Evolutionary conservation across 2,329 filamentous ascomycete species (phyloP), one percentile per base, ranked within the genome.

Genomic region (Fusarium xylarioides): DNA sequence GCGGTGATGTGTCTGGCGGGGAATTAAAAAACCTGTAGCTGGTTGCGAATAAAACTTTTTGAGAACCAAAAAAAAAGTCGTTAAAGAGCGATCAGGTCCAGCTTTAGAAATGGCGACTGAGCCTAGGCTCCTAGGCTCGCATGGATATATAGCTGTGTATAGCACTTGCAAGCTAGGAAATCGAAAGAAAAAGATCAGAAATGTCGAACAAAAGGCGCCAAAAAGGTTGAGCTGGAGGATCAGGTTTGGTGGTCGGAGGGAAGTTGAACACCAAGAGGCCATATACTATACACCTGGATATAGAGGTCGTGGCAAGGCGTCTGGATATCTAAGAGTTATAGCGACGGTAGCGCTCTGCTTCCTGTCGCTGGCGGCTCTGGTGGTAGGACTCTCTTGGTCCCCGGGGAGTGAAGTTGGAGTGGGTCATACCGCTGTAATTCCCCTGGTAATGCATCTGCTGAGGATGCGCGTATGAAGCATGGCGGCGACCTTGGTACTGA

Each of bases 91-190:
- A 42, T 47, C 15, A 35, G 35, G 37, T 44, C 26, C 28, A 46
- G 47, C 49, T 55, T 34, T 28, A 8, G 37, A 58, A 34, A 44
- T 37, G 62, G 37, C 38, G 21, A 55, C 18, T 34, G 37, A 57
- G 65, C 53, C 67, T 68, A 44, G 66, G 55, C 59, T 68, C 23
- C 43, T 65, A 47, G 60, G 28, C 54, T 42, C 32, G 23, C 32
- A 34, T 26, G 23, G 11, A 49, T 28, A 35, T n/a, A 49, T 19
- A 21, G 30, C 30, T 26, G 40, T 49, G 42, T 28, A n/a, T 30
- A 38, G 50, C 50, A 49, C 54, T 57, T 57, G 23, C 54, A 34
- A 47, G 32, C 42, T 49, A 7, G 23, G 32, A 49, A 47, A 57
- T 28, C n/a, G 40, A 57, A 57, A 46, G 34, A 30, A 37, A 37